Conservation (phyloP, 805 yeast species). For the Debaryomyces tyrocola region DNA sequence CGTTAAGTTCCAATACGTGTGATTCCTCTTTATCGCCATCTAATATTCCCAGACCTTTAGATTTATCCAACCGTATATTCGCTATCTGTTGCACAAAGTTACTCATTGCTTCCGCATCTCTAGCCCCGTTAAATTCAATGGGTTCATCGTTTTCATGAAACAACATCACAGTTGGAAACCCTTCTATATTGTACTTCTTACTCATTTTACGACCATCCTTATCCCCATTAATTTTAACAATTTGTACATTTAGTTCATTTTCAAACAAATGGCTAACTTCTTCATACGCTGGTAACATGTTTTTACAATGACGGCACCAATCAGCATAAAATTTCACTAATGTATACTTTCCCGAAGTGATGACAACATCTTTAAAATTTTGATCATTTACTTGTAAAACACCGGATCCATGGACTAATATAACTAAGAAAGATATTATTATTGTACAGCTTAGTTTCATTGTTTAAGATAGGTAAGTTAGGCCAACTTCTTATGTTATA, state of each 20-base stretch:
- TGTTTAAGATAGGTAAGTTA: not conserved
- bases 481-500: too few relatives aligned
- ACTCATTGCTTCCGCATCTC: constrained; percentile 51
- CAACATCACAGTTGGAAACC: constrained; percentile 65
- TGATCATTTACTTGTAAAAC: constrained; percentile 46
- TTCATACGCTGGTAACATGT: constrained; percentile 51
- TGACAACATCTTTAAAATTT: constrained; percentile 55
- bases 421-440: not conserved
- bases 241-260: constrained; percentile 38
- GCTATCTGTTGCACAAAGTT: constrained; percentile 48
- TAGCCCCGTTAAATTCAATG: constrained; percentile 54
- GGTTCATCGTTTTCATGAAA: constrained; percentile 54
- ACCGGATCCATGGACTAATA: constrained; percentile 4
- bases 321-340: constrained; percentile 58
- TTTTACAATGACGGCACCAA: constrained; percentile 73
- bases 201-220: constrained; percentile 48
- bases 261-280: constrained; percentile 32
- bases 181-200: constrained; percentile 51
- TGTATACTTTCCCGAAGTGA: constrained; percentile 50
- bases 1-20: constrained; percentile 29
- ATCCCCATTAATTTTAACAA: constrained; percentile 63
- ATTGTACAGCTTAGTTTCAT: not conserved
- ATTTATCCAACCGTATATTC: constrained; percentile 20
- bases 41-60: constrained; percentile 5
- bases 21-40: constrained; percentile 13